Evolutionary conservation across 345 rosid genomes (phyloP).

Genomic region (Excoecaria agallocha): DNA sequence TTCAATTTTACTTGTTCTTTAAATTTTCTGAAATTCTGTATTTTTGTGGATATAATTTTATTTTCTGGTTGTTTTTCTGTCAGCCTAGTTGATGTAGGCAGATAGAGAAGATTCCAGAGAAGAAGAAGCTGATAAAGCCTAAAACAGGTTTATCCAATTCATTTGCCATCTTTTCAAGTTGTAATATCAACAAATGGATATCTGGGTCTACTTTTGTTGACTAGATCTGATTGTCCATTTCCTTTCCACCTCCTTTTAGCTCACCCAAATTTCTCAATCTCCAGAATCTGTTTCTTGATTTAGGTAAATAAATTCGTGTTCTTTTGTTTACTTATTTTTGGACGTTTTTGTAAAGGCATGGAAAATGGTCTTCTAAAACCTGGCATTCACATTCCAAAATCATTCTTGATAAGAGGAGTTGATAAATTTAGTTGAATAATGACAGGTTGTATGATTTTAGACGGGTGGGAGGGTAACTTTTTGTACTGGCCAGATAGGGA

Average conservation of each 20-base stretch:
- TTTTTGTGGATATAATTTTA: slow-evolving; percentile 29
- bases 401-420: slow-evolving; percentile 39
- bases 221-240: slow-evolving; percentile 41
- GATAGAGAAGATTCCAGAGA: slow-evolving; percentile 40
- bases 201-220: slow-evolving; percentile 39
- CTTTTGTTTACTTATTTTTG: slow-evolving; percentile 7
- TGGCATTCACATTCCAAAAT: slow-evolving; percentile 29
- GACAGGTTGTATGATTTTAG: slow-evolving; percentile 41
- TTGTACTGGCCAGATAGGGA: slow-evolving; percentile 40
- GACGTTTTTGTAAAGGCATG: slow-evolving; percentile 36
- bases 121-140: slow-evolving; percentile 28
- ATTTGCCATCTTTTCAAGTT: slow-evolving; percentile 6
- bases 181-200: slow-evolving; percentile 37
- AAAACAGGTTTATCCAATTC: slow-evolving; percentile 17
- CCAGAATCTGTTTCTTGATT: slow-evolving; percentile 32
- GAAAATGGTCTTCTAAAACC: slow-evolving; percentile 37
- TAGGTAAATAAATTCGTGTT: slow-evolving; percentile 14
- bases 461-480: slow-evolving; percentile 42
- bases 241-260: slow-evolving; percentile 30
- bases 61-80: slow-evolving; percentile 23
- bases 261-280: slow-evolving; percentile 32
- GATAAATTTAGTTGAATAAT: slow-evolving; percentile 44
- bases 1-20: slow-evolving; percentile 13
- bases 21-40: not conserved
- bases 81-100: slow-evolving; percentile 40